Evolutionary conservation across 192 early-diverging fungal genomes (phyloP).

Genomic region (Gorgonomyces haynaldii): DNA sequence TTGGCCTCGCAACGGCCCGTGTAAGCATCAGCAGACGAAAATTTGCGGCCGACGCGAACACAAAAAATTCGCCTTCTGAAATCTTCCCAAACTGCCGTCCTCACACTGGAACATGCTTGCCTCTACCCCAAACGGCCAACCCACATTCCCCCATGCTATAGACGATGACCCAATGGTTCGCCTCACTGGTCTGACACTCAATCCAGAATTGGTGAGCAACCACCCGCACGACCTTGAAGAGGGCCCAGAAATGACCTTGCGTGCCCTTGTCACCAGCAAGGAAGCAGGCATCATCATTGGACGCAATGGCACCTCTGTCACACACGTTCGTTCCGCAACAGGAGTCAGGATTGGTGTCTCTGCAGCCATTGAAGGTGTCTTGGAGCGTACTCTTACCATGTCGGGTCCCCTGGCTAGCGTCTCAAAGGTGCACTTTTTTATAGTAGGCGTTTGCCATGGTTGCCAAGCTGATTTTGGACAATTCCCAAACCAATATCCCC

Average conservation of each 20-base stretch:
- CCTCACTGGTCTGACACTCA: too few species aligned
- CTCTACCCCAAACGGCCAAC: too few species aligned
- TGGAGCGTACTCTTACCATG: conserved; percentile 58
- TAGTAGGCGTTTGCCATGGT: conserved; percentile 71
- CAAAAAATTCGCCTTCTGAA: too few species aligned
- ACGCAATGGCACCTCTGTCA: conserved; percentile 73
- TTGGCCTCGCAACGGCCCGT: too few species aligned
- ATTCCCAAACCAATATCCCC: conserved; percentile 24
- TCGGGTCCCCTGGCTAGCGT: conserved; percentile 28
- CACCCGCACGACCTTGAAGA: too few species aligned
- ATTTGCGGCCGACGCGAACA: too few species aligned
- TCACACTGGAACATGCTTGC: too few species aligned
- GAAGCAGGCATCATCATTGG: conserved; percentile 77
- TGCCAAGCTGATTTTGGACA: conserved; percentile 30
- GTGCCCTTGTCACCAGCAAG: conserved; percentile 84
- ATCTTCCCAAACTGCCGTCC: too few species aligned
- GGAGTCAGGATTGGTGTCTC: conserved; percentile 88
- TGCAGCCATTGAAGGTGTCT: conserved; percentile 75
- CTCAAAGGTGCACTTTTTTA: conserved; percentile 18
- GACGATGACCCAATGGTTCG: too few species aligned
- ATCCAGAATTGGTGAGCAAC: too few species aligned
- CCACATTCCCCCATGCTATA: too few species aligned
- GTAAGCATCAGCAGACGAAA: too few species aligned
- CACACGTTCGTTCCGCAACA: conserved; percentile 70
- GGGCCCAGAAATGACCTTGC: conserved; percentile 47